These are phyloP conservation scores for Mycena vitilis DNA, from an alignment of 768 basidiomycete species.

Conservation along the genomic window DNA sequence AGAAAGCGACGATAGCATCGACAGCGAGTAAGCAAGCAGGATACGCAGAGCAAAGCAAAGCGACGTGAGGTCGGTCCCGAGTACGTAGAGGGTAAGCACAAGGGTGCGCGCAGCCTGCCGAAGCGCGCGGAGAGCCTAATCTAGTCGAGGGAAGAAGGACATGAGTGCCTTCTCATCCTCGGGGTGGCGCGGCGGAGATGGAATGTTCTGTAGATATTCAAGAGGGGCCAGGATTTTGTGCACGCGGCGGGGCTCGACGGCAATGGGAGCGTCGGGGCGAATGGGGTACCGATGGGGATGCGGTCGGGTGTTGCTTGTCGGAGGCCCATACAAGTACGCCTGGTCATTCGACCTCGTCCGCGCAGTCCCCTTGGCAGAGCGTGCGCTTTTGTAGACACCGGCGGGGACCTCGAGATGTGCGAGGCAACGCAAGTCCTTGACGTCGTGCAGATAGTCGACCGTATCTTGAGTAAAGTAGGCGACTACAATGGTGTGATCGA, in stretches of 20 bases:
- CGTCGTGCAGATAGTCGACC: slow-evolving; percentile 63
- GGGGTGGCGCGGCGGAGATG: slow-evolving; percentile 74
- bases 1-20: slow-evolving; percentile 11
- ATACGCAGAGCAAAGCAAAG: slow-evolving; percentile 12
- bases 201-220: slow-evolving; percentile 68
- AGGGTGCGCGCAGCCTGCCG: not conserved
- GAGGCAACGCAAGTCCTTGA: slow-evolving; percentile 70
- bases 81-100: slow-evolving; percentile 3
- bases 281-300: not conserved
- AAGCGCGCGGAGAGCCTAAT: slow-evolving; percentile 8
- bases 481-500: slow-evolving; percentile 53
- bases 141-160: slow-evolving; percentile 51
- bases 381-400: slow-evolving; percentile 74
- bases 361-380: slow-evolving; percentile 56
- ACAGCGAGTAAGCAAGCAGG: not conserved
- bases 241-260: not conserved
- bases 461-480: slow-evolving; percentile 82
- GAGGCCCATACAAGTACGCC: slow-evolving; percentile 1
- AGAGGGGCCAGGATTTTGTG: slow-evolving; percentile 66
- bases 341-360: slow-evolving; percentile 29
- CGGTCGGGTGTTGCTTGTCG: slow-evolving; percentile 16
- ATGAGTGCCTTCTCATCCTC: slow-evolving; percentile 79
- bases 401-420: slow-evolving; percentile 64
- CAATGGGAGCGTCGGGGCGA: not conserved
- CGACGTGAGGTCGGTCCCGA: slow-evolving; percentile 6